Percentiles rank a stretch among this genome's conserved stretches.
Conservation (phyloP, 305 asterid species). For the Solanum hybrid region DNA sequence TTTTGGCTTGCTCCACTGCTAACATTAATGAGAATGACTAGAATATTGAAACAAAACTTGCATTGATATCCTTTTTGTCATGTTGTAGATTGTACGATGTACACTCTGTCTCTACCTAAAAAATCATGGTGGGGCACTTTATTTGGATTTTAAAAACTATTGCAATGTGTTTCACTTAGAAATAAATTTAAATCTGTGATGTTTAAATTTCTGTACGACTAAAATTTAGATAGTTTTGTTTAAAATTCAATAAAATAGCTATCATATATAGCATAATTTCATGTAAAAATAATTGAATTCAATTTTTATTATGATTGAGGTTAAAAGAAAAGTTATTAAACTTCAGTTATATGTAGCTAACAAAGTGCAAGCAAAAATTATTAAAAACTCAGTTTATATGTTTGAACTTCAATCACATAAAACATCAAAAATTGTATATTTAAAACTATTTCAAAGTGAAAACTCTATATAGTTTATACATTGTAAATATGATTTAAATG, state of each 20-base stretch:
- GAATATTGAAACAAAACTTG: background rate
- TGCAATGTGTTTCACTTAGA: background rate
- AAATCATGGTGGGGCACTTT: background rate
- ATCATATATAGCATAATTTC: background rate
- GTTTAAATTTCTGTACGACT: background rate
- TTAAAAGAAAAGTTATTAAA: too few species aligned
- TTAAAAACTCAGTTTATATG: background rate
- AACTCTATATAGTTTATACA: background rate
- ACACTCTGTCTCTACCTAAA: background rate
- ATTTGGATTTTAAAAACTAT: too few species aligned
- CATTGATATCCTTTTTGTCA: background rate
- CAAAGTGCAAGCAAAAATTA: background rate
- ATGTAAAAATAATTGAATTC: background rate
- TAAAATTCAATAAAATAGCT: background rate
- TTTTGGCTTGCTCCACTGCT: background rate
- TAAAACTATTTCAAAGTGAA: background rate
- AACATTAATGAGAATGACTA: background rate
- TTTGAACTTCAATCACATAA: background rate
- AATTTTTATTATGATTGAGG: background rate
- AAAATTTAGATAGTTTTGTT: background rate
- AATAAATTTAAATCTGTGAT: too few species aligned
- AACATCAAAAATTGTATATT: background rate
- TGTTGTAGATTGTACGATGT: background rate
- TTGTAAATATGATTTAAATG: background rate
- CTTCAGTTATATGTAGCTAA: background rate